phyloP scores from a whole-genome alignment of 2,329 filamentous ascomycete genomes.

The Cladorrhinum sp. region DNA sequence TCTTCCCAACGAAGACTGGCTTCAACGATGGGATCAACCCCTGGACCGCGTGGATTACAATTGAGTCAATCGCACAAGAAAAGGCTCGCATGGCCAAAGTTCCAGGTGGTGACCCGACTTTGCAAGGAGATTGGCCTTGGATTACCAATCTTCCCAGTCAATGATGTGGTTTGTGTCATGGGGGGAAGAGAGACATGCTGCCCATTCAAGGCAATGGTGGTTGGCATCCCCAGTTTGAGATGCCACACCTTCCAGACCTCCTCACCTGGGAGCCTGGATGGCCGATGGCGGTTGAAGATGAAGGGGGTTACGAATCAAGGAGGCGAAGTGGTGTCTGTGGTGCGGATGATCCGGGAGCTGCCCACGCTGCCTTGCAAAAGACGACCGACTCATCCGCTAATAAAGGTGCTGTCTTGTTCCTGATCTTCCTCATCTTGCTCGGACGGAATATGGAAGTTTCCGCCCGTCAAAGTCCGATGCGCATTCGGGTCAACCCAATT shows the following conservation, averaged over 20 bases:
- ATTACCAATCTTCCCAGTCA: too few relatives aligned
- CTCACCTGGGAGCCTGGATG: neutral
- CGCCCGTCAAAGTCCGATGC: constrained; percentile 18
- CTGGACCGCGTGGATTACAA: constrained; percentile 6
- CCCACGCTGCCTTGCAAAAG: constrained; percentile 1
- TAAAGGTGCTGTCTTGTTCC: neutral
- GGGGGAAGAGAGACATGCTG: constrained; percentile 10
- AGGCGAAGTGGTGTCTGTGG: neutral
- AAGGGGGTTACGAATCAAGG: constrained; percentile 6
- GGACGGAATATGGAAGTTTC: constrained; percentile 6
- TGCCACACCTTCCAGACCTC: neutral
- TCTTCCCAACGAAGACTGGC: neutral
- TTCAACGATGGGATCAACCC: neutral
- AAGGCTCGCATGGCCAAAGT: too few relatives aligned
- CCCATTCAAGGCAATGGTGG: neutral
- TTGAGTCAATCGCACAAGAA: constrained; percentile 19
- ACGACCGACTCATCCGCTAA: constrained; percentile 1
- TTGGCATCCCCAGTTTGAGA: neutral
- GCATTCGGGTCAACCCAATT: constrained; percentile 9
- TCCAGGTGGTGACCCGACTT: constrained; percentile 8
- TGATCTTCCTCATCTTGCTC: neutral
- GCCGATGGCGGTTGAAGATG: neutral
- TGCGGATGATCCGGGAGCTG: constrained; percentile 12
- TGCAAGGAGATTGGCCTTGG: constrained; percentile 8
- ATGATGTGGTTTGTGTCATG: too few relatives aligned